Evolutionary conservation across 2,329 filamentous ascomycete species (phyloP).

Genomic region (Arachnomyces sp.): DNA sequence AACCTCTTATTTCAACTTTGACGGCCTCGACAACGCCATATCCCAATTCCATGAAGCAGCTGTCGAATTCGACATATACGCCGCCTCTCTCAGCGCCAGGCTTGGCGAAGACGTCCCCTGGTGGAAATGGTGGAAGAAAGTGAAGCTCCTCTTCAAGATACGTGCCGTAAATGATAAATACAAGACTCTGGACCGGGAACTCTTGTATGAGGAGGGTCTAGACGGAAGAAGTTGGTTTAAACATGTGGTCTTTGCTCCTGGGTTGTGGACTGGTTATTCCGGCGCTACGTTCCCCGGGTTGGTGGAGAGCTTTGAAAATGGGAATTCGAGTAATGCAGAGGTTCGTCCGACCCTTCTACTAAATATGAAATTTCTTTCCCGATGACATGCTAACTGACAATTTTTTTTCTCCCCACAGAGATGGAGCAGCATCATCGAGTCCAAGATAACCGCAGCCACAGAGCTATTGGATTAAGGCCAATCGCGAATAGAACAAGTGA

Average conservation of each 20-base stretch:
- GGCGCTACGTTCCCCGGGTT: conserved; percentile 62
- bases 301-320: conserved; percentile 53
- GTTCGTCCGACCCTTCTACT: conserved; percentile 43
- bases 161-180: conserved; percentile 68
- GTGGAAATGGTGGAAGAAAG: conserved; percentile 67
- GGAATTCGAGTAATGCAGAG: conserved; percentile 40
- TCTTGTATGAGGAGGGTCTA: conserved; percentile 67
- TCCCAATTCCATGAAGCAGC: conserved; percentile 42
- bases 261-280: conserved; percentile 83
- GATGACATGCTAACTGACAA: neutral
- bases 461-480: conserved; percentile 12
- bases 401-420: conserved; percentile 7
- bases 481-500: neutral
- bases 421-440: conserved; percentile 23
- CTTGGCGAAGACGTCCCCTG: conserved; percentile 57
- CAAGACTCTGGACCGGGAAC: conserved; percentile 74
- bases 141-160: conserved; percentile 57
- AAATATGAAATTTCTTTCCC: conserved; percentile 1
- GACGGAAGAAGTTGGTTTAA: conserved; percentile 85
- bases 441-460: conserved; percentile 16
- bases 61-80: conserved; percentile 44
- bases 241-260: conserved; percentile 87
- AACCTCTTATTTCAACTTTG: conserved; percentile 32
- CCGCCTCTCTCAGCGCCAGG: conserved; percentile 40
- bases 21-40: conserved; percentile 43